phyloP scores from a whole-genome alignment of 1,284 basidiomycete genomes.

The Rhizoctonia solani region DNA sequence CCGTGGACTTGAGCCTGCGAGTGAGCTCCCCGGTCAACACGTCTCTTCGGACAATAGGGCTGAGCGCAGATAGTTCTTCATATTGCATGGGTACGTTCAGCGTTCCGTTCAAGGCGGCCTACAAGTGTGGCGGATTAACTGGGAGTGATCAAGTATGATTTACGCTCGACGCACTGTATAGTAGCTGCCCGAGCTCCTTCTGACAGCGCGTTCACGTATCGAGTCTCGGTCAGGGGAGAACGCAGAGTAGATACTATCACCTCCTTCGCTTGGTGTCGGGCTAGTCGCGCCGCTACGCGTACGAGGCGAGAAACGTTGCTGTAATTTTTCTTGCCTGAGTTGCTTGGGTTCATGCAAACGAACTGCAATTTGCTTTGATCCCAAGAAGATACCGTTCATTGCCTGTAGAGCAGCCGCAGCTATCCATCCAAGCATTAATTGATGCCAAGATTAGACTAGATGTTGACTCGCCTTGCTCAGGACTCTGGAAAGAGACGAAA shows the following conservation, averaged over 20 bases:
- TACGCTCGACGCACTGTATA: conserved; percentile 59
- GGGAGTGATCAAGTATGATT: neutral
- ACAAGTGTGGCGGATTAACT: no score
- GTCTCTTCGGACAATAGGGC: conserved; percentile 81
- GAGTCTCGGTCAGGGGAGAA: conserved; percentile 57
- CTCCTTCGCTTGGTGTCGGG: conserved; percentile 76
- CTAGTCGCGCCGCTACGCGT: conserved; percentile 78
- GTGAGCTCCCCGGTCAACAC: conserved; percentile 80
- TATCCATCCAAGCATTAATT: conserved; percentile 40
- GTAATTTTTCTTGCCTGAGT: conserved; percentile 83
- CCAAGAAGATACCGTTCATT: conserved; percentile 77
- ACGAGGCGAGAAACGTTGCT: conserved; percentile 72
- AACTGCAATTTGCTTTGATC: conserved; percentile 78
- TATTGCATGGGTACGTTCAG: conserved; percentile 78
- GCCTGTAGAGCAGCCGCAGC: conserved; percentile 71
- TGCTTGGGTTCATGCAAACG: conserved; percentile 89
- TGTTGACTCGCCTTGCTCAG: conserved; percentile 72
- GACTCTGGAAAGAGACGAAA: conserved; percentile 88
- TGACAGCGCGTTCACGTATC: conserved; percentile 44
- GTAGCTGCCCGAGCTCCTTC: conserved; percentile 80
- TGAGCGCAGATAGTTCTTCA: conserved; percentile 76
- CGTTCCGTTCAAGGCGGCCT: conserved; percentile 78
- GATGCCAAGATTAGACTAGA: neutral
- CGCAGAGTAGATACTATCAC: conserved; percentile 58
- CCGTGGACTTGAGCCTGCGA: conserved; percentile 66